phyloP scores from a whole-genome alignment of 176 grass and related monocot genomes.

The Cymbopogon citratus region DNA sequence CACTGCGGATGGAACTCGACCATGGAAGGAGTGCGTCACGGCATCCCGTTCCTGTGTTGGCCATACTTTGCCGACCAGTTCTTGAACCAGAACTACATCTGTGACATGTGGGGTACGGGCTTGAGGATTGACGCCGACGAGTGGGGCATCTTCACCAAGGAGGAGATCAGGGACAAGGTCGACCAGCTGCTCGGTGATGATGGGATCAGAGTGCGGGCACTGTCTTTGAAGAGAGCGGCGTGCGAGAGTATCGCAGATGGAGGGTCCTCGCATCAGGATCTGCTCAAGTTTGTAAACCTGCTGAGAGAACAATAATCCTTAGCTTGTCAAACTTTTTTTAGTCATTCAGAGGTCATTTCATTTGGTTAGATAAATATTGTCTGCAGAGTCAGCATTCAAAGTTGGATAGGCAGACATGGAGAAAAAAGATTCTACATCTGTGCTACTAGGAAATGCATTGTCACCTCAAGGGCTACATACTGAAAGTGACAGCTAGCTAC shows the following conservation, averaged over 20 bases:
- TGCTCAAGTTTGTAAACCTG: constrained; percentile 35
- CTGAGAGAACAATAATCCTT: constrained; percentile 9
- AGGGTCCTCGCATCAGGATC: constrained; percentile 30
- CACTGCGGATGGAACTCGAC: constrained; percentile 59
- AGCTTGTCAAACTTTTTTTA: background rate
- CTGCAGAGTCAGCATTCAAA: background rate
- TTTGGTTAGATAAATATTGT: no score
- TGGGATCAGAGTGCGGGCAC: constrained; percentile 26
- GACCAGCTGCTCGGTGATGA: constrained; percentile 8
- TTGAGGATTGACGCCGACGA: constrained; percentile 16
- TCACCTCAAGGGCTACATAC: background rate
- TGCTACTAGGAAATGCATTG: background rate
- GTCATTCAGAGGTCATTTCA: background rate
- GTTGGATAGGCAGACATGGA: background rate
- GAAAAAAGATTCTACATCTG: background rate
- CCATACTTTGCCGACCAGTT: constrained; percentile 61
- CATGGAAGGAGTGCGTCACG: constrained; percentile 43
- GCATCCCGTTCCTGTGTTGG: constrained; percentile 59
- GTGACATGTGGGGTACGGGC: constrained; percentile 46
- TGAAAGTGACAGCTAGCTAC: background rate
- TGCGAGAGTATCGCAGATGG: constrained; percentile 7
- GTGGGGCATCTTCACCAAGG: constrained; percentile 30
- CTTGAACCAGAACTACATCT: constrained; percentile 50
- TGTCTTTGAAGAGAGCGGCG: constrained; percentile 28
- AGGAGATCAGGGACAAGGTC: constrained; percentile 40